Evolutionary conservation across 1,284 basidiomycete species (phyloP).

Genomic region (Ustilago trichophora): DNA sequence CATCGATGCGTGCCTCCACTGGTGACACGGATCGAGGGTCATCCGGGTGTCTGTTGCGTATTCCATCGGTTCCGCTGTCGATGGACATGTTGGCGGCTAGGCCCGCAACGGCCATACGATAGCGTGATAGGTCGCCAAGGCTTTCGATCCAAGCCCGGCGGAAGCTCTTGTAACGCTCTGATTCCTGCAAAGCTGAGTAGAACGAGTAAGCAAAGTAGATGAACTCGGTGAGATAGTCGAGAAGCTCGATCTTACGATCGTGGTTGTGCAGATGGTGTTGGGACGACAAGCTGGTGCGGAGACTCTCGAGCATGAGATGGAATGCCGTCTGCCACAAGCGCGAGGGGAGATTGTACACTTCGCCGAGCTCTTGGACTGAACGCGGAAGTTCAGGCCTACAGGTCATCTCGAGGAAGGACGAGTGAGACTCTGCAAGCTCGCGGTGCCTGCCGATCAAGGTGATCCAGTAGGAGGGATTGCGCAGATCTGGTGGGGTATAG

Average conservation of each 20-base stretch:
- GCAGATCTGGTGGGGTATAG: conserved; percentile 24
- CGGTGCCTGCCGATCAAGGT: conserved; percentile 42
- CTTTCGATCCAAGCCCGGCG: conserved; percentile 91
- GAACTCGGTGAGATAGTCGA: conserved; percentile 85
- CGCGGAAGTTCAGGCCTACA: conserved; percentile 85
- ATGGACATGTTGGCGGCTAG: conserved; percentile 58
- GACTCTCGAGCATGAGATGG: conserved; percentile 85
- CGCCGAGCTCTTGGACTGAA: conserved; percentile 85
- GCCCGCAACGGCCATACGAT: conserved; percentile 86
- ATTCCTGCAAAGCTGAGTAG: conserved; percentile 88
- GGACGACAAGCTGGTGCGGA: conserved; percentile 77
- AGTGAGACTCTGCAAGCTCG: conserved; percentile 87
- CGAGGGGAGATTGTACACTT: conserved; percentile 92
- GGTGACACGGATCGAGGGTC: background rate
- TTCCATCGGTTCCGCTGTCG: conserved; percentile 67
- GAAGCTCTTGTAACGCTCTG: conserved; percentile 77
- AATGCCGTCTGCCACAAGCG: conserved; percentile 92
- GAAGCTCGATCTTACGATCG: conserved; percentile 53
- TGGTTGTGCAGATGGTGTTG: conserved; percentile 66
- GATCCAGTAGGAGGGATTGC: conserved; percentile 53
- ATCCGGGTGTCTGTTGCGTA: conserved; percentile 20
- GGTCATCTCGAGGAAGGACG: conserved; percentile 84
- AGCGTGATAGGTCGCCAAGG: conserved; percentile 91
- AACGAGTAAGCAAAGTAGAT: conserved; percentile 95
- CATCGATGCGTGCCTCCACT: conserved; percentile 27